These are phyloP conservation scores for Nakaseomyces nivariensis DNA, from an alignment of 1,139 yeast species.

Conservation along the genomic window DNA sequence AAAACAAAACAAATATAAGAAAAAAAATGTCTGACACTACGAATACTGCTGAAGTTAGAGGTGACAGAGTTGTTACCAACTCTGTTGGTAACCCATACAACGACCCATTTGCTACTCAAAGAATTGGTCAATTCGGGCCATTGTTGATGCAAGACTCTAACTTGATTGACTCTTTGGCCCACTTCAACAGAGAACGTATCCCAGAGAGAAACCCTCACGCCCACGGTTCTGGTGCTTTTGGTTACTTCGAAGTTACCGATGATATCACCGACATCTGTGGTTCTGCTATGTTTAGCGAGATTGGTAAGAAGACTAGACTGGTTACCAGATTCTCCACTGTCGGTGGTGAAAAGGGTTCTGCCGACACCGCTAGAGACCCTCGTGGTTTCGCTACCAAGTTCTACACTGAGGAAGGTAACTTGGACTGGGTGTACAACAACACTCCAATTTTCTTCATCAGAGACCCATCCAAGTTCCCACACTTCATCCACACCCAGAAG, in stretches of 20 bases:
- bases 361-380: constrained; percentile 52
- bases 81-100: constrained; percentile 62
- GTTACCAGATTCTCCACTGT: constrained; percentile 50
- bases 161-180: constrained; percentile 47
- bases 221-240: constrained; percentile 56
- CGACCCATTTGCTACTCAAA: constrained; percentile 54
- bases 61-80: constrained; percentile 37
- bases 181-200: constrained; percentile 51
- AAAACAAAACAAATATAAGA: background rate
- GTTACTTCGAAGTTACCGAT: constrained; percentile 50
- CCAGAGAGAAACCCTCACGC: constrained; percentile 62
- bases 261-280: constrained; percentile 43
- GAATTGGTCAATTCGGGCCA: constrained; percentile 51
- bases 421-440: constrained; percentile 55
- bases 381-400: constrained; percentile 50
- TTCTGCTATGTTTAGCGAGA: constrained; percentile 39
- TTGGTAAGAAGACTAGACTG: constrained; percentile 41
- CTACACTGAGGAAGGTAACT: constrained; percentile 49
- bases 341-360: constrained; percentile 49
- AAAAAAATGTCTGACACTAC: background rate
- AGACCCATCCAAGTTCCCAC: constrained; percentile 51
- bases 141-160: constrained; percentile 47
- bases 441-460: constrained; percentile 51
- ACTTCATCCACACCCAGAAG: constrained; percentile 56
- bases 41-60: constrained; percentile 22